Percentiles rank a stretch among this genome's conserved stretches.
Conservation (phyloP, 1,284 basidiomycete genomes). For the Meripilus lineatus region DNA sequence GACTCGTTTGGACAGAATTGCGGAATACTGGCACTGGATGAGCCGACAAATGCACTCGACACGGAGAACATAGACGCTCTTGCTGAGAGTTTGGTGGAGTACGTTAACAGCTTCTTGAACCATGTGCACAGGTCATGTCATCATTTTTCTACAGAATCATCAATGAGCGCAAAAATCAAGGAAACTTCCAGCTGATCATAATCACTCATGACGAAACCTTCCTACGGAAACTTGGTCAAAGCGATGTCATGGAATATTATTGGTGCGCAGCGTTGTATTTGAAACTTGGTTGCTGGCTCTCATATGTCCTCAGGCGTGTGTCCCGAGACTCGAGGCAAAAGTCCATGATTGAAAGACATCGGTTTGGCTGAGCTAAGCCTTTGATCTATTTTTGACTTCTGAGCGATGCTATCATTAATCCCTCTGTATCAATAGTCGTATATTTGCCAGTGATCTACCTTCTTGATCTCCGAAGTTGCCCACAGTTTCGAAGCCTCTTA, state of each 20-base stretch:
- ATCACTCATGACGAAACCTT: constrained; percentile 97
- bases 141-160: constrained; percentile 63
- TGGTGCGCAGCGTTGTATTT: constrained; percentile 51
- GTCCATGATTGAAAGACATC: constrained; percentile 65
- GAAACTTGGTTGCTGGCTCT: constrained; percentile 1
- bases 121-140: constrained; percentile 5
- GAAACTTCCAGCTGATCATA: constrained; percentile 96
- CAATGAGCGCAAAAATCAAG: constrained; percentile 82
- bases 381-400: too few species aligned
- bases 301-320: constrained; percentile 41
- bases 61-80: constrained; percentile 95
- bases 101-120: constrained; percentile 28
- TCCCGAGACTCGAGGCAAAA: constrained; percentile 63
- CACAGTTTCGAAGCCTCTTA: too few species aligned
- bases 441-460: too few species aligned
- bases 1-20: constrained; percentile 98
- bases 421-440: too few species aligned
- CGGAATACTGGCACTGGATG: constrained; percentile 95
- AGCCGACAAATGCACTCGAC: constrained; percentile 97
- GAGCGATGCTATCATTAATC: too few species aligned
- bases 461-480: too few species aligned
- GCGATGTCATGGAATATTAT: constrained; percentile 88
- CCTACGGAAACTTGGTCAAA: constrained; percentile 76
- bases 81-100: constrained; percentile 90
- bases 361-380: constrained; percentile 61